Base-by-base conservation (phyloP, 352 stramenopile species). In the Elongisporangium anandrum region DNA sequence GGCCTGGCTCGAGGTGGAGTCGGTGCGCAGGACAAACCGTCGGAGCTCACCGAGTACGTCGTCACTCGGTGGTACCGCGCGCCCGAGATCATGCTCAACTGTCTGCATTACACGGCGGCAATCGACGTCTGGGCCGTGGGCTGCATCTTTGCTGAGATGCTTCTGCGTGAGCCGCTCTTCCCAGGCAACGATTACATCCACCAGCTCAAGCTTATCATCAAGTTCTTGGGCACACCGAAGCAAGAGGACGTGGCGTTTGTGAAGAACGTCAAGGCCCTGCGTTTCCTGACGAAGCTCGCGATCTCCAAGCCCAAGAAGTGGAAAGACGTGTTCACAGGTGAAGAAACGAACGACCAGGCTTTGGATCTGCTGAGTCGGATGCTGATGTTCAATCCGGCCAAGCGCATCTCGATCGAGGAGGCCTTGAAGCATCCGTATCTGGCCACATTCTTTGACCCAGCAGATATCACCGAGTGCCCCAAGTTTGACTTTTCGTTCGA, bases 61-160 rank as follows among this genome's bases (percentile, higher is more conserved):
- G 69, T 93, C 34, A 96, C 87, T 3, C 66, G 76, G 13, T 97
- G 87, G 85, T 96, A 96, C 61, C 78, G 88, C 17, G 90, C 89
- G 17, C 87, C 88, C 5, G 88, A 97, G 73, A 92, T 97, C 49
- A 98, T 99, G 94, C 73, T 99, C 34, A 95, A 94, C 21, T 98
- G 90, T 62, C 81, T 98, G 47, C 77, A 98, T 38, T 99, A 99
- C 72, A 95, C 88, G 3, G 88, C 96, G 62, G 85, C 90, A 20
- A 92, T 98, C 58, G 94, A 98, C 65, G 69, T 98, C 16, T 98
- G 94, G 94, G 87, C 84, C 56, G 94, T 98, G 19, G 97, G 97
- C 17, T 99, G 97, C 67, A 99, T 99, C 61, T 98, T 99, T 66
- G 97, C 93, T 16, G 97, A 99, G 77, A 93, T 99, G 63, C 84